A percentile compares a stretch with the other conserved stretches of the same genome.
phyloP scores from a whole-genome alignment of 345 rosid species.

The Ceriops tagal region DNA sequence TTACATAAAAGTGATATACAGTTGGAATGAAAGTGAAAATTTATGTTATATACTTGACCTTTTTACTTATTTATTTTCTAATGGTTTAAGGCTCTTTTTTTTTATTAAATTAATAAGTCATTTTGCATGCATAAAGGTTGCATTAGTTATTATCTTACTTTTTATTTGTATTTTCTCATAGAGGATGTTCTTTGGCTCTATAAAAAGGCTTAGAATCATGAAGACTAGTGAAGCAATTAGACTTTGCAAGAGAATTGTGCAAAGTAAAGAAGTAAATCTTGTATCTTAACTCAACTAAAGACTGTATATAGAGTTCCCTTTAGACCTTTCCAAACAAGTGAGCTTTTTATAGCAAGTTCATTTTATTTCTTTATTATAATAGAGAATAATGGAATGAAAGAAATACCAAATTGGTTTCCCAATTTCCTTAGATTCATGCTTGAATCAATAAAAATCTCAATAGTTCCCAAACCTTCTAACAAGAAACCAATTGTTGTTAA shows the following conservation, averaged over 20 bases:
- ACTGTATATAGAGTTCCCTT: constrained; percentile 14
- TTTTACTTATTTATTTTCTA: neutral
- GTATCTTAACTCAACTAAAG: constrained; percentile 15
- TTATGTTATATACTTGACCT: neutral
- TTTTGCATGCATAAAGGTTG: neutral
- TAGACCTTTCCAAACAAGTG: constrained; percentile 1
- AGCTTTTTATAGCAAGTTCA: neutral
- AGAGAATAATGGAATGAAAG: constrained; percentile 9
- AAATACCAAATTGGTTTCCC: constrained; percentile 9
- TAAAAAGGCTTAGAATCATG: constrained; percentile 88
- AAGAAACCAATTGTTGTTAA: too few species aligned
- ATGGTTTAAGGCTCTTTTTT: neutral
- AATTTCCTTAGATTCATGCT: constrained; percentile 13
- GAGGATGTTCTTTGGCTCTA: constrained; percentile 76
- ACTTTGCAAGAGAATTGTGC: too few species aligned
- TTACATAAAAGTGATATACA: too few species aligned
- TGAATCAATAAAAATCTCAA: constrained; percentile 13
- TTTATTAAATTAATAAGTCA: neutral
- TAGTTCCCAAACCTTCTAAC: neutral
- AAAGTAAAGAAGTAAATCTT: neutral
- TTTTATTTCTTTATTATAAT: constrained; percentile 9
- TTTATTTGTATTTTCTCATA: constrained; percentile 18
- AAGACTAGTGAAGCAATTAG: constrained; percentile 20
- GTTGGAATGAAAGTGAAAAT: too few species aligned
- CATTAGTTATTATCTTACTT: neutral